These are phyloP conservation scores for Boletellus sp. DNA, from an alignment of 768 basidiomycete genomes.

Conservation along the genomic window DNA sequence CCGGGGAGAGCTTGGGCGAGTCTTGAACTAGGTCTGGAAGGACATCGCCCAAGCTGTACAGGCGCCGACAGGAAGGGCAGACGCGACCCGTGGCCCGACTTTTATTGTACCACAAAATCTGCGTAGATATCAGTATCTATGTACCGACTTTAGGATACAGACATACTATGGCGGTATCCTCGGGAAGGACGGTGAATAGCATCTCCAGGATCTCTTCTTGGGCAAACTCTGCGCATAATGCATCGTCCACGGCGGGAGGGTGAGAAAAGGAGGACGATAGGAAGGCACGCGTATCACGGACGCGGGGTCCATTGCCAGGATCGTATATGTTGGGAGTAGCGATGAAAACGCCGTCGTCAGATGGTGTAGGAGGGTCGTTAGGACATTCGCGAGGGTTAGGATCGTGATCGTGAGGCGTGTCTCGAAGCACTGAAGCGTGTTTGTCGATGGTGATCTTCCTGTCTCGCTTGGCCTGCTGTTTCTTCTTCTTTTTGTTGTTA, in stretches of 20 bases:
- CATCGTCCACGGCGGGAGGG: constrained; percentile 58
- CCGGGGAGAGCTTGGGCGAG: constrained; percentile 11
- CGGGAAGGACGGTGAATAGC: constrained; percentile 63
- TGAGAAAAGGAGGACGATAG: constrained; percentile 65
- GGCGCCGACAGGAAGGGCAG: constrained; percentile 72
- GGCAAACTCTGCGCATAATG: constrained; percentile 73
- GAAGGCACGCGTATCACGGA: constrained; percentile 64
- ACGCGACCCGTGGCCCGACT: constrained; percentile 65
- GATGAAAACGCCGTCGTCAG: constrained; percentile 21
- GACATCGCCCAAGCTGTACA: constrained; percentile 67
- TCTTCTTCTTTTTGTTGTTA: constrained; percentile 48
- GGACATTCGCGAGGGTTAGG: constrained; percentile 1
- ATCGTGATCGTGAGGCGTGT: constrained; percentile 5
- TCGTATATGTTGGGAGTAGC: constrained; percentile 66
- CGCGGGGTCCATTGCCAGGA: constrained; percentile 76
- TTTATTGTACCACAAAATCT: constrained; percentile 88
- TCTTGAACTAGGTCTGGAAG: constrained; percentile 47
- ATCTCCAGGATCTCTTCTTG: constrained; percentile 73
- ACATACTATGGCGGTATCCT: constrained; percentile 67
- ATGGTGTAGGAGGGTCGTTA: constrained; percentile 2
- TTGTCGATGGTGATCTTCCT: constrained; percentile 18
- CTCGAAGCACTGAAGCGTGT: background rate
- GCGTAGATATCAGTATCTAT: background rate
- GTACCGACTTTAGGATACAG: background rate
- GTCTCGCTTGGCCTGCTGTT: constrained; percentile 32